Conservation (phyloP, 2,329 filamentous ascomycete genomes). For the Westerdykella aurantiaca region DNA sequence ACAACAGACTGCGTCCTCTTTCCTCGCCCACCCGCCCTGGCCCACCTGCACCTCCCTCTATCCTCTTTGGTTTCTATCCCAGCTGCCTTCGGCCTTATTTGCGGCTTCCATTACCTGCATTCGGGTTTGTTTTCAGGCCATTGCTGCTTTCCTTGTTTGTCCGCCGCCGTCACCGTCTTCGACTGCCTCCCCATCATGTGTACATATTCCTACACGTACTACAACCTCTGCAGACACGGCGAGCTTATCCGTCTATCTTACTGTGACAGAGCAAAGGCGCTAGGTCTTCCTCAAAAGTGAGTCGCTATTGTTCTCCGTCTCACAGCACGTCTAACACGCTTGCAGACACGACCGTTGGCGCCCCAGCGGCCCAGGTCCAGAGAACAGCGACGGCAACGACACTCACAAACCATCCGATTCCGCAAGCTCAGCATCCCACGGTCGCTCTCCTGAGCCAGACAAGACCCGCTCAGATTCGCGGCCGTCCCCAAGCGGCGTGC, state of each 20-base stretch:
- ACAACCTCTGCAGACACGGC: slow-evolving; percentile 27
- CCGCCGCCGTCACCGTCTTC: slow-evolving; percentile 5
- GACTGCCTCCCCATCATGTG: slow-evolving; percentile 25
- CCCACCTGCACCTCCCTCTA: background rate
- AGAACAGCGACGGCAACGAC: slow-evolving; percentile 1
- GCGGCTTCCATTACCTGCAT: background rate
- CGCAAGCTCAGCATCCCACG: background rate
- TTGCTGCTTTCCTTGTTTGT: slow-evolving; percentile 1
- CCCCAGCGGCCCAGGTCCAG: slow-evolving; percentile 7
- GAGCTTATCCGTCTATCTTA: slow-evolving; percentile 26
- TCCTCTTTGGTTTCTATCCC: background rate
- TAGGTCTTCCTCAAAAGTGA: slow-evolving; percentile 16
- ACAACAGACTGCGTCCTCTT: slow-evolving; percentile 1
- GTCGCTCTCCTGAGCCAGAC: background rate
- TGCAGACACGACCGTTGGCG: slow-evolving; percentile 15
- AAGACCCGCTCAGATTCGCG: background rate
- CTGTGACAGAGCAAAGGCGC: slow-evolving; percentile 25
- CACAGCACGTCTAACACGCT: slow-evolving; percentile 2
- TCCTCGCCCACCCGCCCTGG: slow-evolving; percentile 1
- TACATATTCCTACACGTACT: slow-evolving; percentile 32
- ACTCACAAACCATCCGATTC: too few relatives aligned
- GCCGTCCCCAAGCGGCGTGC: background rate
- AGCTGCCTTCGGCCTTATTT: background rate
- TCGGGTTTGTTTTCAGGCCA: background rate
- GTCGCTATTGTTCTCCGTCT: background rate